Conservation (phyloP, 371 early-diverging fungal genomes). For the Choanephora cucurbitarum region DNA sequence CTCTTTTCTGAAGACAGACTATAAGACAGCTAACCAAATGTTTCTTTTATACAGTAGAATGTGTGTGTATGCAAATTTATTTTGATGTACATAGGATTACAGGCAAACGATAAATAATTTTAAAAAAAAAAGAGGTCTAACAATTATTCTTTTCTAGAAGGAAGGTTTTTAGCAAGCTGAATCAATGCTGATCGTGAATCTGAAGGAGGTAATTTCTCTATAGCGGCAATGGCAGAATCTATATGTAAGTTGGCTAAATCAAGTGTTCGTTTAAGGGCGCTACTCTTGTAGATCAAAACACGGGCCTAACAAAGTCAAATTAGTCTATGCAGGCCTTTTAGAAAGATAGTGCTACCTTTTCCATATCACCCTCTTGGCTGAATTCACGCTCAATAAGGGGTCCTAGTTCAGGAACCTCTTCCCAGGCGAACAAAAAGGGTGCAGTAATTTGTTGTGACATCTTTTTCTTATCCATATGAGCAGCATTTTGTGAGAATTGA, state of each 20-base stretch:
- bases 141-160: constrained; percentile 32
- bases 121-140: not conserved
- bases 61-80: too few relatives aligned
- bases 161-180: constrained; percentile 56
- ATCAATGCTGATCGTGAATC: constrained; percentile 69
- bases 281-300: constrained; percentile 69
- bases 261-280: constrained; percentile 67
- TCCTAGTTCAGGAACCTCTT: constrained; percentile 84
- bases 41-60: too few relatives aligned
- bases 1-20: too few relatives aligned
- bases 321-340: too few relatives aligned
- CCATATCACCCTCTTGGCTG: constrained; percentile 62
- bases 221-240: constrained; percentile 58
- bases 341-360: too few relatives aligned
- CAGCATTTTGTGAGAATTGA: constrained; percentile 81
- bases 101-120: too few relatives aligned
- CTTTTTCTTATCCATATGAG: constrained; percentile 86
- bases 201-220: constrained; percentile 65
- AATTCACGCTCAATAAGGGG: constrained; percentile 89
- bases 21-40: too few relatives aligned
- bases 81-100: too few relatives aligned
- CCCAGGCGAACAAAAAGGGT: constrained; percentile 93
- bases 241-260: constrained; percentile 58
- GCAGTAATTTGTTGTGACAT: constrained; percentile 59
- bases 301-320: constrained; percentile 50